Evolutionary conservation across 176 grass and related monocot genomes (phyloP).

Genomic region (Zoysia japonica): DNA sequence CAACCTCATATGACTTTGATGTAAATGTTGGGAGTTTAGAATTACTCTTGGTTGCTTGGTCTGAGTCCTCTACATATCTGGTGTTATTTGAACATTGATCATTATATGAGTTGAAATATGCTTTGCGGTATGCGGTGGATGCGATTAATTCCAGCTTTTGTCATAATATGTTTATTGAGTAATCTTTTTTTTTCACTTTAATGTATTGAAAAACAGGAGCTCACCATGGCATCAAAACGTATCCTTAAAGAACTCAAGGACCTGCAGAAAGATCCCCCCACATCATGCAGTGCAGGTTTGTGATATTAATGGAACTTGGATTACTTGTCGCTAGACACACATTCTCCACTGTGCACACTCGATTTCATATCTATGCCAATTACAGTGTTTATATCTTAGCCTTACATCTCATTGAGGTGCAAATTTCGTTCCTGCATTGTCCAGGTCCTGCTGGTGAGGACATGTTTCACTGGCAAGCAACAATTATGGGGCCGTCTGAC

Average conservation of each 20-base stretch:
- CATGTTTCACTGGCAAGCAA: conserved; percentile 68
- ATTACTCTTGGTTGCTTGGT: neutral
- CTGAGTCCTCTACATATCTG: neutral
- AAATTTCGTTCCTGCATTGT: conserved; percentile 32
- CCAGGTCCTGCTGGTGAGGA: conserved; percentile 65
- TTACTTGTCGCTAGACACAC: neutral
- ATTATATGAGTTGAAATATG: neutral
- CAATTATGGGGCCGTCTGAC: conserved; percentile 63
- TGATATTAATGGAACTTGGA: conserved; percentile 17
- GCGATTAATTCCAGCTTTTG: neutral
- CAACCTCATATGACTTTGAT: neutral
- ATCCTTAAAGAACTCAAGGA: conserved; percentile 66
- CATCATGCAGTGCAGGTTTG: conserved; percentile 62
- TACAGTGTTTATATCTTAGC: neutral
- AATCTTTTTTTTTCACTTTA: neutral
- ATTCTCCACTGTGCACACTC: neutral
- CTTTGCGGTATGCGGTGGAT: conserved; percentile 4
- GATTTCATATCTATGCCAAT: neutral
- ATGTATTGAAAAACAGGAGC: conserved; percentile 25
- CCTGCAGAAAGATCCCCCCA: conserved; percentile 65
- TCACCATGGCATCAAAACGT: conserved; percentile 57
- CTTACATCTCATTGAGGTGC: conserved; percentile 17
- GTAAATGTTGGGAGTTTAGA: neutral
- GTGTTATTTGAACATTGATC: neutral
- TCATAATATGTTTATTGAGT: neutral